These are phyloP conservation scores for Paxillus involutus DNA, from an alignment of 768 basidiomycete genomes.

Conservation along the genomic window DNA sequence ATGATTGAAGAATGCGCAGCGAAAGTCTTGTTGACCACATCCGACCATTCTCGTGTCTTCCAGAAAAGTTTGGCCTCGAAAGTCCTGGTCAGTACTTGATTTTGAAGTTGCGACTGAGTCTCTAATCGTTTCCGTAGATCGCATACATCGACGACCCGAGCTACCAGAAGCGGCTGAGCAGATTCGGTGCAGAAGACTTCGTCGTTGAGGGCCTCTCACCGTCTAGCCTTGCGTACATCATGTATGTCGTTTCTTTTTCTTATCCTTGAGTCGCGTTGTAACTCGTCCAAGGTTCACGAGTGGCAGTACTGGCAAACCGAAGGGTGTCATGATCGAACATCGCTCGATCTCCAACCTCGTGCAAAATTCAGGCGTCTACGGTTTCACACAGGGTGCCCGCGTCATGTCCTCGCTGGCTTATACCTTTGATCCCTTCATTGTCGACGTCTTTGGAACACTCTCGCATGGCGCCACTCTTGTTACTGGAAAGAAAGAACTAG, in stretches of 20 bases:
- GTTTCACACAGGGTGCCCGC: constrained; percentile 22
- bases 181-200: constrained; percentile 16
- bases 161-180: constrained; percentile 22
- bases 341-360: constrained; percentile 20
- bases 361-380: constrained; percentile 19
- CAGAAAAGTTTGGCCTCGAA: constrained; percentile 23
- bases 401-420: constrained; percentile 30
- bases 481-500: constrained; percentile 23
- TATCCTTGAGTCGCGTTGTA: background rate
- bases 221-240: constrained; percentile 24
- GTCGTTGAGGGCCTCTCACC: constrained; percentile 19
- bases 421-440: constrained; percentile 27
- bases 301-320: constrained; percentile 23
- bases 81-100: constrained; percentile 14
- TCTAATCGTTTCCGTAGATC: constrained; percentile 13
- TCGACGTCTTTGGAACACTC: constrained; percentile 18
- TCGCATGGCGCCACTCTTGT: constrained; percentile 20
- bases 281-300: constrained; percentile 18
- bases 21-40: constrained; percentile 26
- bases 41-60: constrained; percentile 22
- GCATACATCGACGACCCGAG: constrained; percentile 29
- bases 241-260: constrained; percentile 15
- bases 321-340: constrained; percentile 24
- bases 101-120: background rate
- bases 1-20: constrained; percentile 27